Percentiles rank a stretch among this genome's conserved stretches.
Evolutionary conservation across 306 rosid genomes (phyloP).

Genomic region (Medicago lupulina): DNA sequence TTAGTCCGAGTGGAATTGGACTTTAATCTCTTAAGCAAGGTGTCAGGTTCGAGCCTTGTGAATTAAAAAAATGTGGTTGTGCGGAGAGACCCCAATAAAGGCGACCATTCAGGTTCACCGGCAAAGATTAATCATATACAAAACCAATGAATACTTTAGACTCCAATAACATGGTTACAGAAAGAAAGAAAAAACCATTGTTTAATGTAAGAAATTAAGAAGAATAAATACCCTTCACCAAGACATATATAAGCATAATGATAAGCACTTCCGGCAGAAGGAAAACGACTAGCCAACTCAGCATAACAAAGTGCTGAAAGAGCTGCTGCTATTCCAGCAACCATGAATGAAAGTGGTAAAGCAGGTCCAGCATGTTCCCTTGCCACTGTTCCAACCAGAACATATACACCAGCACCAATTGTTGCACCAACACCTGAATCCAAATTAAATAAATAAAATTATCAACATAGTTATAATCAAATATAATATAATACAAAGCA

Average conservation of each 20-base stretch:
- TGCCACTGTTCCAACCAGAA: constrained; percentile 94
- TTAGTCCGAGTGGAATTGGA: too few species aligned
- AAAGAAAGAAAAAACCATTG: too few species aligned
- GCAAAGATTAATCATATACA: too few species aligned
- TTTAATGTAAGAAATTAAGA: background rate
- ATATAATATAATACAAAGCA: background rate
- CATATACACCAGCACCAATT: constrained; percentile 97
- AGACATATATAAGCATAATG: constrained; percentile 88
- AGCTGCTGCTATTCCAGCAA: constrained; percentile 91
- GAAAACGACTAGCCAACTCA: constrained; percentile 89
- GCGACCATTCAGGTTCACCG: too few species aligned
- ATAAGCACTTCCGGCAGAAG: constrained; percentile 99
- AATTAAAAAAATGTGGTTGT: too few species aligned
- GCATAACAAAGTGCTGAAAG: constrained; percentile 97
- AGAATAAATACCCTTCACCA: constrained; percentile 80
- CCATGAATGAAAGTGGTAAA: constrained; percentile 76
- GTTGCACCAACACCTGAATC: constrained; percentile 88
- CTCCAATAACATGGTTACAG: too few species aligned
- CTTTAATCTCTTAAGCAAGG: too few species aligned
- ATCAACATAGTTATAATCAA: background rate
- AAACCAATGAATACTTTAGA: too few species aligned
- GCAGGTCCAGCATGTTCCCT: constrained; percentile 93
- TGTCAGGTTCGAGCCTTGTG: too few species aligned
- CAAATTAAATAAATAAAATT: background rate
- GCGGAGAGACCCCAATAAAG: too few species aligned